Conservation (phyloP, 495 filamentous ascomycete genomes). For the Podospora pseudocomata region DNA sequence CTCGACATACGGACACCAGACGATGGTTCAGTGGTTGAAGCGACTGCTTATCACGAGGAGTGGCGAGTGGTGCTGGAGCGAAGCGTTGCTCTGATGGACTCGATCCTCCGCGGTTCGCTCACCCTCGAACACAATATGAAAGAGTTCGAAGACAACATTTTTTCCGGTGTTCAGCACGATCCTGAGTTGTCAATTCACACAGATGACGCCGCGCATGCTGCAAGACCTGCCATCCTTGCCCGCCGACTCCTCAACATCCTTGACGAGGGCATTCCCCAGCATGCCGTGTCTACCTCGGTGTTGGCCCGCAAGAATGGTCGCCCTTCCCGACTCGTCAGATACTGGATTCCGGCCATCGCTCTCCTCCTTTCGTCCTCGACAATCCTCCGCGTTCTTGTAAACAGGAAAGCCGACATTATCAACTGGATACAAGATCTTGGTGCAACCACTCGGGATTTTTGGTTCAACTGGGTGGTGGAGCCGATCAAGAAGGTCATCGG, state of each 20-base stretch:
- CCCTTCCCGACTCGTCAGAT: slow-evolving; percentile 71
- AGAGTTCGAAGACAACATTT: slow-evolving; percentile 74
- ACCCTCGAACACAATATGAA: slow-evolving; percentile 51
- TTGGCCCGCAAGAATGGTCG: slow-evolving; percentile 61
- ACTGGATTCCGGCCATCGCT: slow-evolving; percentile 73
- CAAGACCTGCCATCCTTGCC: slow-evolving; percentile 58
- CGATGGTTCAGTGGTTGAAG: slow-evolving; percentile 35
- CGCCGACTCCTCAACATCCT: slow-evolving; percentile 65
- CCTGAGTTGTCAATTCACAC: slow-evolving; percentile 47
- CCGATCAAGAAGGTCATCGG: slow-evolving; percentile 76
- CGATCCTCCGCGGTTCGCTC: slow-evolving; percentile 61
- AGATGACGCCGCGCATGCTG: slow-evolving; percentile 29
- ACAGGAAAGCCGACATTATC: slow-evolving; percentile 66
- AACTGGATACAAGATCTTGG: slow-evolving; percentile 75
- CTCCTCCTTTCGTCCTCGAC: slow-evolving; percentile 76
- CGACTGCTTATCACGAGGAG: slow-evolving; percentile 44
- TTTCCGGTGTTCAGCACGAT: slow-evolving; percentile 60
- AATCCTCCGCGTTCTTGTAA: slow-evolving; percentile 68
- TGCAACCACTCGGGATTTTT: slow-evolving; percentile 78
- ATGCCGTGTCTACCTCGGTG: slow-evolving; percentile 47
- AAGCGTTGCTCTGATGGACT: slow-evolving; percentile 76
- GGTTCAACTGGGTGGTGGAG: slow-evolving; percentile 90
- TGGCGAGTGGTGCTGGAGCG: slow-evolving; percentile 70
- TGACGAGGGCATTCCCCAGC: slow-evolving; percentile 54
- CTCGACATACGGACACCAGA: slow-evolving; percentile 49